These are phyloP conservation scores for Microsporum canis DNA, from an alignment of 2,329 filamentous ascomycete genomes.

Conservation along the genomic window DNA sequence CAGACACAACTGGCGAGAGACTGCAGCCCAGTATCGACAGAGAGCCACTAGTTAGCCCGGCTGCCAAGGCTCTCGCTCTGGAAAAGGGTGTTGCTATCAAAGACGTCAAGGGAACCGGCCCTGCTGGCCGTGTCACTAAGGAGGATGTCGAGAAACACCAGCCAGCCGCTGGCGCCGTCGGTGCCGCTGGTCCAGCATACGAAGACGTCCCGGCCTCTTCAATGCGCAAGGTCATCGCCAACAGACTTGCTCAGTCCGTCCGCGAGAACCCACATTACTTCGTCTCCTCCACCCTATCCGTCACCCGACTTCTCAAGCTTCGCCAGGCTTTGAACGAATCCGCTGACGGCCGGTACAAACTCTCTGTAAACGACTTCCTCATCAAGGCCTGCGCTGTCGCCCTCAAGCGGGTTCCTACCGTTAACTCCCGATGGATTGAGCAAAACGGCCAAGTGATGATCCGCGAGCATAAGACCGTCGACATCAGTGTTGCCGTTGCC, in stretches of 20 bases:
- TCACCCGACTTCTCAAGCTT: conserved; percentile 91
- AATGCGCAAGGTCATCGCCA: conserved; percentile 98
- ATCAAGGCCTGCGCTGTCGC: conserved; percentile 90
- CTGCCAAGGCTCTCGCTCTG: conserved; percentile 69
- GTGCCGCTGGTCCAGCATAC: conserved; percentile 55
- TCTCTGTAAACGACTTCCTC: conserved; percentile 99
- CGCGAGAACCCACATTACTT: conserved; percentile 98
- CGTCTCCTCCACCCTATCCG: conserved; percentile 80
- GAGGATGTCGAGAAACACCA: conserved; percentile 83
- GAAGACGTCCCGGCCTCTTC: conserved; percentile 73
- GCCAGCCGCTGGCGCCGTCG: conserved; percentile 40
- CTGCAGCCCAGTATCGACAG: conserved; percentile 78
- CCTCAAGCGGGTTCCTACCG: conserved; percentile 83
- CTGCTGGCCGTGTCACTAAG: conserved; percentile 77
- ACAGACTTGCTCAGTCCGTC: conserved; percentile 76
- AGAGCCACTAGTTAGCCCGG: conserved; percentile 58
- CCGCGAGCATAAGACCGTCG: conserved; percentile 83
- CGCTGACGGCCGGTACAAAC: conserved; percentile 89
- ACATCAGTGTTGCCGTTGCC: conserved; percentile 90
- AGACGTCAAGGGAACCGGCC: conserved; percentile 74
- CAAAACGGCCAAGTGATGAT: conserved; percentile 67
- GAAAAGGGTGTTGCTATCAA: conserved; percentile 72
- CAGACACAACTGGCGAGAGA: conserved; percentile 60
- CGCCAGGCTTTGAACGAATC: conserved; percentile 84
- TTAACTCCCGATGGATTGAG: conserved; percentile 86